Evolutionary conservation across 306 rosid genomes (phyloP), one percentile per base, ranked within the genome.

Genomic region (Sicyos baderoa): DNA sequence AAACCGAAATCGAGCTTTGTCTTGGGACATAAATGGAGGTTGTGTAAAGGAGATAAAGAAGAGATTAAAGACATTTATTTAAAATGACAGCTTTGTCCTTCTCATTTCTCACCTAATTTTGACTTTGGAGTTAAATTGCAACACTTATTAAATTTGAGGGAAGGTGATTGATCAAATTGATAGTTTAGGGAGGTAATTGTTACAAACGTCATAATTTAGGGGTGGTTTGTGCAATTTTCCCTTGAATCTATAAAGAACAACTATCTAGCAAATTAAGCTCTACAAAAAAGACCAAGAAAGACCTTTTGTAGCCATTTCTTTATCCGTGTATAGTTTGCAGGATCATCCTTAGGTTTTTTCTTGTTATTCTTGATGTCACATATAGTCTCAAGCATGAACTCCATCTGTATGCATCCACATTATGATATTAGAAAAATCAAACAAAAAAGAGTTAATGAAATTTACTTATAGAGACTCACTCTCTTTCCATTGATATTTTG

Each of bases 241-340:
- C n/a, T n/a, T n/a, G n/a, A n/a, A n/a, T 13, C 70, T 64, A 32
- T 16, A 61, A 18, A 42, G 49, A 18, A n/a, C 17, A 42, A 40
- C 29, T 19, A 50, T 13, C 21, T 22, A 65, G 37, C 55, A 65
- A 19, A 12, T 17, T 17, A 16, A 65, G 40, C 8, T 65, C 55
- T 65, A 65, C 13, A 13, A 66, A 23, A 66, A 45, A 14, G 55
- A 15, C 16, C 71, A 71, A 61, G 53, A n/a, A 47, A 73, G 44
- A 93, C 98, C 97, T 88, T 87, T 29, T 88, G 94, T 72, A 93
- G 85, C 98, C 98, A 93, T 76, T 88, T 89, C 72, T 89, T 93
- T 66, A 89, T 84, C 76, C 88, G 80, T n/a, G 88, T 75, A 64
- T 84, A 86, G 73, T 85, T 84, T n/a, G 88, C 77, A 7, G 89